Conservation (phyloP, 371 early-diverging fungal genomes). For the Aphelidium insulamus region DNA sequence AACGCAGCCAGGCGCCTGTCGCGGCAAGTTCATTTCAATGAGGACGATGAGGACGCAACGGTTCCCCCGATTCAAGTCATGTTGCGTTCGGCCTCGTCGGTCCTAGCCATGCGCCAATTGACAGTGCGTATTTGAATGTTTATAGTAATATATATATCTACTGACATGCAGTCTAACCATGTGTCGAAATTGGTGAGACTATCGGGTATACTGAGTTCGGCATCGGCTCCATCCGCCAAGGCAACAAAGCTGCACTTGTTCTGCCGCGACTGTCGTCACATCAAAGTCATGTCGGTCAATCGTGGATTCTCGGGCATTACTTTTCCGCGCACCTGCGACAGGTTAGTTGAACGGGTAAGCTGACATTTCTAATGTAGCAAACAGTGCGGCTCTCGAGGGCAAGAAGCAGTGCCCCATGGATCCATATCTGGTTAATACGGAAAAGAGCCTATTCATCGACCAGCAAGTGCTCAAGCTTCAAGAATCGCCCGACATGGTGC, state of each 20-base stretch:
- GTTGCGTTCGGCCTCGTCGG: constrained; percentile 56
- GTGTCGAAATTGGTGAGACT: constrained; percentile 88
- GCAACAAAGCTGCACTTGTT: constrained; percentile 64
- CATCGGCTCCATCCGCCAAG: constrained; percentile 70
- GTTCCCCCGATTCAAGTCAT: constrained; percentile 70
- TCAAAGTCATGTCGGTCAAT: constrained; percentile 47
- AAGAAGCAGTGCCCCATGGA: constrained; percentile 59
- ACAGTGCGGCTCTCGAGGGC: constrained; percentile 1
- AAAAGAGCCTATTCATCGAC: constrained; percentile 92
- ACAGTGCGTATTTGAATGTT: constrained; percentile 37
- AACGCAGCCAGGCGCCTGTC: constrained; percentile 47
- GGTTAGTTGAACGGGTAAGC: constrained; percentile 13
- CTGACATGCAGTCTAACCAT: constrained; percentile 36
- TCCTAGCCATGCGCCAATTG: constrained; percentile 60
- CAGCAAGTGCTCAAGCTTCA: constrained; percentile 95
- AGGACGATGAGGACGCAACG: constrained; percentile 17
- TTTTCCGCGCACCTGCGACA: constrained; percentile 70
- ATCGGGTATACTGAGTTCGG: constrained; percentile 92
- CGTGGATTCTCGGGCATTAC: constrained; percentile 64
- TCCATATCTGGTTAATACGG: constrained; percentile 85
- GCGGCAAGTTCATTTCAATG: constrained; percentile 31
- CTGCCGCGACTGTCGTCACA: constrained; percentile 68
- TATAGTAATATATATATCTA: not conserved
- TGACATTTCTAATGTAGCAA: not conserved
- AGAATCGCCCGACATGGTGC: constrained; percentile 94